Percentiles rank a stretch among this genome's conserved stretches.
These are phyloP conservation scores for Phragmites australis DNA, from an alignment of 176 grass and related monocot genomes.

Conservation along the genomic window DNA sequence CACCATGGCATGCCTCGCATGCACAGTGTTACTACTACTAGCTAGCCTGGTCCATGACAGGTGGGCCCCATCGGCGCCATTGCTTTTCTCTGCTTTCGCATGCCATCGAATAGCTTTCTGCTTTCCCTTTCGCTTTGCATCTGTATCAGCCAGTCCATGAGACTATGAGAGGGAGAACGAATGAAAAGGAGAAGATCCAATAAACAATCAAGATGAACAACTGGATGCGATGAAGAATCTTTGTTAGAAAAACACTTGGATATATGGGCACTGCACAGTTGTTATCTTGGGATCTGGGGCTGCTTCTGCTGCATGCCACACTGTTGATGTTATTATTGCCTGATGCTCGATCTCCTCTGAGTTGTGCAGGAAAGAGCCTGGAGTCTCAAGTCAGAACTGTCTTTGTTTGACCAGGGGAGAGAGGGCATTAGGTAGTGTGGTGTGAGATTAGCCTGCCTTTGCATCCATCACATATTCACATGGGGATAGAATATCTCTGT, in stretches of 20 bases:
- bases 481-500: slow-evolving; percentile 44
- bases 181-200: slow-evolving; percentile 20
- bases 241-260: slow-evolving; percentile 39
- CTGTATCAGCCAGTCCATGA: no score
- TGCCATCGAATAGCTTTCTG: slow-evolving; percentile 23
- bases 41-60: slow-evolving; percentile 30
- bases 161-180: neutral
- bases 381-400: neutral
- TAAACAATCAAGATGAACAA: slow-evolving; percentile 21
- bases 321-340: slow-evolving; percentile 36
- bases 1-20: slow-evolving; percentile 46
- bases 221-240: slow-evolving; percentile 41
- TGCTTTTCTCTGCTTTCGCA: slow-evolving; percentile 1
- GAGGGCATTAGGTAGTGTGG: slow-evolving; percentile 22
- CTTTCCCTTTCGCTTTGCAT: slow-evolving; percentile 46
- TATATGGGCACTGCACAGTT: slow-evolving; percentile 30
- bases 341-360: neutral
- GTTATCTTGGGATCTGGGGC: slow-evolving; percentile 48
- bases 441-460: slow-evolving; percentile 27
- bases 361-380: neutral
- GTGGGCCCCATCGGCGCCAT: neutral
- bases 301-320: slow-evolving; percentile 19
- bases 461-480: slow-evolving; percentile 50
- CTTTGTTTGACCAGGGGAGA: slow-evolving; percentile 39
- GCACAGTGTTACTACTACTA: slow-evolving; percentile 32